Evolutionary conservation across 352 stramenopile genomes (phyloP).

Genomic region (Phytophthora pinifolia): DNA sequence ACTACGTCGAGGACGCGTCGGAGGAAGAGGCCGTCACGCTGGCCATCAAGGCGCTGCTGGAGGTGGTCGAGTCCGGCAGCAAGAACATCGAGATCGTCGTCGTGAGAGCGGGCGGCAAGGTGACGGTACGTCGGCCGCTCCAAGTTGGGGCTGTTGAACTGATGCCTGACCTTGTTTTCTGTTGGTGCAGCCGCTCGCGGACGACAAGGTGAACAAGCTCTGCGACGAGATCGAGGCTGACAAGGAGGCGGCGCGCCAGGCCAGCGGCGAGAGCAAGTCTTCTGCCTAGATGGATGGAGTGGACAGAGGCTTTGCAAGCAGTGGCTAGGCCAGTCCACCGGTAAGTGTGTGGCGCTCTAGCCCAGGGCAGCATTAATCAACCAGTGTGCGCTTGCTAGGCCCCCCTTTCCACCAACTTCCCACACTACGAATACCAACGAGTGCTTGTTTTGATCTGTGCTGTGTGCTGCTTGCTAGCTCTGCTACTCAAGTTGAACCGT

Average conservation of each 20-base stretch:
- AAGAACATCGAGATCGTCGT: slow-evolving; percentile 99
- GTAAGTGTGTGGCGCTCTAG: neutral
- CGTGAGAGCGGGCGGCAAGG: slow-evolving; percentile 73
- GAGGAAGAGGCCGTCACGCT: slow-evolving; percentile 93
- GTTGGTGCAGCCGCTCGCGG: slow-evolving; percentile 50
- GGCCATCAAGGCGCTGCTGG: slow-evolving; percentile 95
- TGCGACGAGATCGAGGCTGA: slow-evolving; percentile 83
- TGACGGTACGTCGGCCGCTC: slow-evolving; percentile 50
- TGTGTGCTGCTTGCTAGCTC: slow-evolving; percentile 16
- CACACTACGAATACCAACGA: slow-evolving; percentile 9
- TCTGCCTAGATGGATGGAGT: slow-evolving; percentile 41
- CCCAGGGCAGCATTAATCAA: slow-evolving; percentile 25
- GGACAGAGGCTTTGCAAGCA: too few relatives aligned
- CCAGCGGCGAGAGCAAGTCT: slow-evolving; percentile 77
- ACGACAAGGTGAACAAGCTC: slow-evolving; percentile 80
- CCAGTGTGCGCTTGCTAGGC: slow-evolving; percentile 7
- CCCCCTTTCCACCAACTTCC: neutral
- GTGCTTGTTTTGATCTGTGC: slow-evolving; percentile 25
- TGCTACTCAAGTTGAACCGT: slow-evolving; percentile 22
- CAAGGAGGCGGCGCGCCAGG: slow-evolving; percentile 76
- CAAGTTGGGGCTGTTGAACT: neutral
- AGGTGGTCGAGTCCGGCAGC: slow-evolving; percentile 97
- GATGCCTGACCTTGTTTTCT: neutral
- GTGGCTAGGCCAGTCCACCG: too few relatives aligned
- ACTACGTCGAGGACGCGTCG: slow-evolving; percentile 92